Conservation (phyloP, 2,329 filamentous ascomycete species). For the Clarireedia homoeocarpa region DNA sequence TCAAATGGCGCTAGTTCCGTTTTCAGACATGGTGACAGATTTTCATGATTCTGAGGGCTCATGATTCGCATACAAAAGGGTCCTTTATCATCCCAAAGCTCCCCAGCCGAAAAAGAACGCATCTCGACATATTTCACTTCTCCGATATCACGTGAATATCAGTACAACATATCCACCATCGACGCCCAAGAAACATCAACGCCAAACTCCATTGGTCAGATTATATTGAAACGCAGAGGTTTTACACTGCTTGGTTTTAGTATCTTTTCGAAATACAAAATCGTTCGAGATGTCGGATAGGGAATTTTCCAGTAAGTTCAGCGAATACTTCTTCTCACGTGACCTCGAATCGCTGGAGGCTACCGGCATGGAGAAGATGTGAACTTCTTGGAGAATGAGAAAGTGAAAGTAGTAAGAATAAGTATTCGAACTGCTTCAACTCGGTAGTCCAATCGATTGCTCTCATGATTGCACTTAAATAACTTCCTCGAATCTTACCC, state of each 20-base stretch:
- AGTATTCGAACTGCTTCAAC: neutral
- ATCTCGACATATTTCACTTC: neutral
- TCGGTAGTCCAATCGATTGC: neutral
- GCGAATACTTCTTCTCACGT: neutral
- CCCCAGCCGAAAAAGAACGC: neutral
- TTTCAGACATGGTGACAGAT: neutral
- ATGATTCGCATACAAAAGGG: neutral
- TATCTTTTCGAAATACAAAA: neutral
- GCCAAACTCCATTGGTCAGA: neutral
- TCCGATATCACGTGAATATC: neutral
- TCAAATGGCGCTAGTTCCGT: neutral
- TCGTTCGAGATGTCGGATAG: conserved; percentile 51
- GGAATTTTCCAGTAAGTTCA: conserved; percentile 40
- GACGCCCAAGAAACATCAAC: too few species aligned
- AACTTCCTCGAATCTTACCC: too few species aligned
- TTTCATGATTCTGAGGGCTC: neutral
- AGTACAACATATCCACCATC: too few species aligned
- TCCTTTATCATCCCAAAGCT: neutral
- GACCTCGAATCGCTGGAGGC: neutral
- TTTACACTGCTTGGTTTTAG: neutral
- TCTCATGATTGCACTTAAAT: too few species aligned
- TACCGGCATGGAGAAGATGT: neutral
- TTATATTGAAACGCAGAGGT: neutral
- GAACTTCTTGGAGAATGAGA: neutral
- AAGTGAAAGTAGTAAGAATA: neutral